phyloP scores from a whole-genome alignment of 164 flowering plant species.

The Vitis amurensis region DNA sequence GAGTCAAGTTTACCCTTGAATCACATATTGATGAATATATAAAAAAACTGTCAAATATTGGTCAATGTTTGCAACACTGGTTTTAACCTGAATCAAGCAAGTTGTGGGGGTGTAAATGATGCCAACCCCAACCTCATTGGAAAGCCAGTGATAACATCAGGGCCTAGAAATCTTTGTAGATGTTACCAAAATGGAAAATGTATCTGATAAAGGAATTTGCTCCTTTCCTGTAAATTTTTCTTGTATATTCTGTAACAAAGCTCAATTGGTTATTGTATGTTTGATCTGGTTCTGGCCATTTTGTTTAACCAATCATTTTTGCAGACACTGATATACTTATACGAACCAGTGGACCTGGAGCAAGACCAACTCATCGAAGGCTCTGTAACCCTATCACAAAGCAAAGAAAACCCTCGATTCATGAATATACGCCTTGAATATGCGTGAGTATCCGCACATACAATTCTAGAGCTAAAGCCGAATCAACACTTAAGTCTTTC shows the following conservation, averaged over 20 bases:
- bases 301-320: conserved; percentile 12
- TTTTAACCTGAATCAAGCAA: too few relatives aligned
- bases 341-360: conserved; percentile 85
- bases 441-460: conserved; percentile 52
- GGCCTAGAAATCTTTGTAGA: too few relatives aligned
- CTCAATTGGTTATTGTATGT: background rate
- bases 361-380: conserved; percentile 96
- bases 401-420: conserved; percentile 84
- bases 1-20: too few relatives aligned
- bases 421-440: conserved; percentile 90
- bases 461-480: background rate
- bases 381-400: conserved; percentile 72
- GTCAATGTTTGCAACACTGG: too few relatives aligned
- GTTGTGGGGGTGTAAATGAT: too few relatives aligned
- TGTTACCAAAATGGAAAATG: too few relatives aligned
- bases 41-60: too few relatives aligned
- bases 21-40: too few relatives aligned
- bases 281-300: background rate
- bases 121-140: too few relatives aligned
- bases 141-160: too few relatives aligned
- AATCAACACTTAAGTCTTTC: too few relatives aligned
- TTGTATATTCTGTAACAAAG: background rate
- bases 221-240: background rate
- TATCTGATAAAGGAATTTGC: too few relatives aligned
- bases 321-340: conserved; percentile 92